Evolutionary conservation across 306 rosid genomes (phyloP), one percentile per base, ranked within the genome.

Genomic region (Mimosa bimucronata): DNA sequence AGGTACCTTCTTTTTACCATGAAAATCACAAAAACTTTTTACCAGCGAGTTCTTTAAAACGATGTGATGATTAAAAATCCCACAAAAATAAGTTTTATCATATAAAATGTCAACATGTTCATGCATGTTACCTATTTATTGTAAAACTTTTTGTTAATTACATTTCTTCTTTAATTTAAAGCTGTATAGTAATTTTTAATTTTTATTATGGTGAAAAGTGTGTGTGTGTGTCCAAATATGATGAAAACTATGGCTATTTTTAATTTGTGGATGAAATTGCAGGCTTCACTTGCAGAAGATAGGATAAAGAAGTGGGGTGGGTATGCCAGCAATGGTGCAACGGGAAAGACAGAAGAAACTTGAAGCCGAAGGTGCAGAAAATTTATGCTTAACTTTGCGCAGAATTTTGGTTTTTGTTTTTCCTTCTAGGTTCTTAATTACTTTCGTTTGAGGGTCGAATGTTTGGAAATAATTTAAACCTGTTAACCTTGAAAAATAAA

Each of bases 271-370:
- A 9, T 41, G 25, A 5, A 38, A 79, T 45, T 57, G 73, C 66
- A 79, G 83, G 78, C 78, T 9, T 84, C 82, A 0, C 87, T 80
- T 65, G 84, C 84, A 5, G 72, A 76, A 84, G 82, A 80, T 41
- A 80, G 84, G 57, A 76, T 84, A 30, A 67, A 50, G 73, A 71
- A 41, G 64, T 84, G 87, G 84, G 82, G 87, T 19, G 87, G 82
- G 5, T 6, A 68, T 41, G 25, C 31, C 12, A 68, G n/a, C 2
- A 5, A 21, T 23, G 34, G 16, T 68, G 53, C n/a, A 7, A 40
- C 30, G 9, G 48, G 6, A n/a, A 38, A 66, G 29, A 38, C 72
- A 66, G 15, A 38, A 19, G 26, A n/a, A 19, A 52, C 25, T 52
- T 52, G 48, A n/a, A 67, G 41, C 29, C 6, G 18, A 19, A 34